Evolutionary conservation across 1,284 basidiomycete genomes (phyloP).

Genomic region (Fomitopsis schrenkii): DNA sequence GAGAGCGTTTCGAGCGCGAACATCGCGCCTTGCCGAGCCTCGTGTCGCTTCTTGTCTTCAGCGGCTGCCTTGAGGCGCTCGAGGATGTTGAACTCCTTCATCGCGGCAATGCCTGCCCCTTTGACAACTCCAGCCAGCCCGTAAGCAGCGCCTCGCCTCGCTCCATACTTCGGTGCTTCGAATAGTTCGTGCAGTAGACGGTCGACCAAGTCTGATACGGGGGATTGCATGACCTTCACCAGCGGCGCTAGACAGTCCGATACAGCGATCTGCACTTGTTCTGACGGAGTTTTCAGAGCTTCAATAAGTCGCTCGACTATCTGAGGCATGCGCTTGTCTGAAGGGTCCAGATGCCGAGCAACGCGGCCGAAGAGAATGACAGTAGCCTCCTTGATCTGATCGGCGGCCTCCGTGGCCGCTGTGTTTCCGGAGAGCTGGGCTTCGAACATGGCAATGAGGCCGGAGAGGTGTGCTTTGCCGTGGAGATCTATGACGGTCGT

Average conservation of each 20-base stretch:
- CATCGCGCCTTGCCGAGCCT: conserved; percentile 90
- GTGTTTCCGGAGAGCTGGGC: conserved; percentile 64
- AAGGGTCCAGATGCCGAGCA: conserved; percentile 81
- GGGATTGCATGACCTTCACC: conserved; percentile 67
- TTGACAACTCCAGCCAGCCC: conserved; percentile 92
- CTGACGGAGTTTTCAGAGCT: conserved; percentile 91
- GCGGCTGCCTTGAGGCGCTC: conserved; percentile 71
- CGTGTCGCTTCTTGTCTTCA: conserved; percentile 88
- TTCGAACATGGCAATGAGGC: conserved; percentile 86
- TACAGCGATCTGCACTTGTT: conserved; percentile 96
- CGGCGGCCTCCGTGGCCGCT: conserved; percentile 68
- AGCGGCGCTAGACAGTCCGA: conserved; percentile 93
- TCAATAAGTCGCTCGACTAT: conserved; percentile 91
- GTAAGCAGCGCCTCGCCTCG: conserved; percentile 92
- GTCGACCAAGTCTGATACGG: conserved; percentile 70
- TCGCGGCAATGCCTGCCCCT: conserved; percentile 81
- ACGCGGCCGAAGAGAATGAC: conserved; percentile 94
- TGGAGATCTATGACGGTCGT: conserved; percentile 82
- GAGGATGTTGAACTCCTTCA: conserved; percentile 85
- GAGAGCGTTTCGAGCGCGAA: conserved; percentile 95
- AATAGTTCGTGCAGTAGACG: conserved; percentile 76
- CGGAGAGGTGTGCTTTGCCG: conserved; percentile 71
- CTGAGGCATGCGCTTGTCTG: conserved; percentile 73
- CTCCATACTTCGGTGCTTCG: conserved; percentile 83
- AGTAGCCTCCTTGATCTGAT: conserved; percentile 92